Conservation (phyloP, 192 early-diverging fungal genomes). For the Diversispora epigaea region DNA sequence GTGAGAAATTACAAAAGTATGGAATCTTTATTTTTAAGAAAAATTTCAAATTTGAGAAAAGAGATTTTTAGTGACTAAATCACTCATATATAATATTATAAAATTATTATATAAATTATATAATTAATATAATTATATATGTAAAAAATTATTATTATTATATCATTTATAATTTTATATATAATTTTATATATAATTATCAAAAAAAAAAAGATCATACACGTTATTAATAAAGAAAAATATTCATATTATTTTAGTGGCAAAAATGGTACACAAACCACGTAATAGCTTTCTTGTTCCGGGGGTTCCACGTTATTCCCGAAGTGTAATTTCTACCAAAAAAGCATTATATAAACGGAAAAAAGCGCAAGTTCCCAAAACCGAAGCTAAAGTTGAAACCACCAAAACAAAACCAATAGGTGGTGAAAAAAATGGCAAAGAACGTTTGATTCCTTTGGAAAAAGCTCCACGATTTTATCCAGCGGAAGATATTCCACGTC, state of each 20-base stretch:
- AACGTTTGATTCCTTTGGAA: constrained; percentile 64
- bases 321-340: constrained; percentile 80
- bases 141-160: no score
- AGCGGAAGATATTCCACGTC: constrained; percentile 77
- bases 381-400: constrained; percentile 50
- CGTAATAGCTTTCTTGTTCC: constrained; percentile 82
- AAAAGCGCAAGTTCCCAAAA: constrained; percentile 60
- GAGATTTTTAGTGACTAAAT: no score
- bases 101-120: no score
- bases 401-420: constrained; percentile 69
- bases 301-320: constrained; percentile 81
- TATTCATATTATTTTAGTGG: background rate
- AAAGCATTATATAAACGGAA: constrained; percentile 88
- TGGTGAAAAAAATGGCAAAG: constrained; percentile 81
- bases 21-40: no score
- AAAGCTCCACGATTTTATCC: constrained; percentile 81
- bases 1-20: no score
- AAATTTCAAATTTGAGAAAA: no score
- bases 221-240: no score
- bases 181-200: background rate
- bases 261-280: constrained; percentile 39
- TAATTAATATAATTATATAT: no score
- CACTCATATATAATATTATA: no score
- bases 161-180: no score
- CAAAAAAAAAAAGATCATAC: background rate